Evolutionary conservation across 2,329 filamentous ascomycete genomes (phyloP), one percentile per base, ranked within the genome.

Genomic region (Beauveria brongniartii): DNA sequence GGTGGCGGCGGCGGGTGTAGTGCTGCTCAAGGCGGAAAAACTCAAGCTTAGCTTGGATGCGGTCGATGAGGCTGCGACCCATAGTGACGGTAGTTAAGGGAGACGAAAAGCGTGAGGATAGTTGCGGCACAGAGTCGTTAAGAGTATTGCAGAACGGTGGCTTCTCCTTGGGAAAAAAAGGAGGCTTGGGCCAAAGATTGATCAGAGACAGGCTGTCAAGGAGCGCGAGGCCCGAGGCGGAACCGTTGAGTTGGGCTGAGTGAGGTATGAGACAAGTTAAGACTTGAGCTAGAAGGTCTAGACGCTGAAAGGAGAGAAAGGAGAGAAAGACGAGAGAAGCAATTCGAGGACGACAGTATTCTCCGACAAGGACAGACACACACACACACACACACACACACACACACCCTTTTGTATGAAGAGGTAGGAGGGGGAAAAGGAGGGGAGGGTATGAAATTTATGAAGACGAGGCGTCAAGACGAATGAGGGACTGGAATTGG

Each of bases 11-110:
- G 70, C 89, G 89, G 56, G 92, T 95, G 80, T 97, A 97, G 69
- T 91, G 89, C 78, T 97, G 89, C 79, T 97, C 93, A 67, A 97
- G 87, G 55, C 92, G 90, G 81, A 96, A 94, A 70, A 97, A 85
- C 80, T 97, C 92, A 69, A 95, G 80, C 80, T 89, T 85, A 63
- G 83, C 81, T 68, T 86, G 81, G 72, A 87, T 81, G 72, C 82
- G 80, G 63, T 84, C 80, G 68, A 87, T 70, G 69, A 87, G 70
- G 68, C 77, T 78, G 69, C 78, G 75, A 55, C 77, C 78, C 78
- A 81, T 81, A 37, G 1, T 51, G 14, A 24, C 55, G 55, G 55
- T 41, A 20, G 16, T 50, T 8, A 2, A 18, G 3, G 37, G 20
- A 26, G 22, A 18, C 7, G 34, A 6, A 37, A 37, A 37, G 34